A percentile compares a stretch with the other conserved stretches of the same genome.
These are phyloP conservation scores for Lactifluus piperatus DNA, from an alignment of 768 basidiomycete genomes.

Conservation along the genomic window DNA sequence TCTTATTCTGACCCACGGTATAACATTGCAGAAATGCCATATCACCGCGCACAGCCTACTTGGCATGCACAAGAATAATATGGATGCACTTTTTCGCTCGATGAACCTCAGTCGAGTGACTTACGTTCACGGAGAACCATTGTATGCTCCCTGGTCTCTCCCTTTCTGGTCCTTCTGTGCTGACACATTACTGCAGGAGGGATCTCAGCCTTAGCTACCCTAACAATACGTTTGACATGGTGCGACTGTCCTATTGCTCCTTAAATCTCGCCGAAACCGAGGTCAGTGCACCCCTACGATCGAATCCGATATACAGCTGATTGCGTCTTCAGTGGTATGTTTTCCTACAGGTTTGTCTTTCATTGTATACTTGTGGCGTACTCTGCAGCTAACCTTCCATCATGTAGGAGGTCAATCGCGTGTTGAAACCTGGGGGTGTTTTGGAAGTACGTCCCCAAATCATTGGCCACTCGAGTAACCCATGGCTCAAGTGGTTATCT, in stretches of 20 bases:
- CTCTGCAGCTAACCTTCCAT: conserved; percentile 12
- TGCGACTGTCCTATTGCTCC: conserved; percentile 16
- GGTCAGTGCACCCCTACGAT: background rate
- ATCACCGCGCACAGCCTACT: conserved; percentile 10
- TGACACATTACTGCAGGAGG: background rate
- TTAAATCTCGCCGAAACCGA: conserved; percentile 17
- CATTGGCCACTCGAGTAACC: background rate
- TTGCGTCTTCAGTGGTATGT: conserved; percentile 12
- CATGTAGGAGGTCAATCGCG: conserved; percentile 54
- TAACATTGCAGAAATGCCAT: conserved; percentile 1
- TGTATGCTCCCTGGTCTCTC: background rate
- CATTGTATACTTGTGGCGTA: background rate
- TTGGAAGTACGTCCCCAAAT: conserved; percentile 44
- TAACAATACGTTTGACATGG: conserved; percentile 16
- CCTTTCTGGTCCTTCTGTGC: background rate
- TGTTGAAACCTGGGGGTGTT: conserved; percentile 52
- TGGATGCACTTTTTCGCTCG: background rate
- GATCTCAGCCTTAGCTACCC: background rate
- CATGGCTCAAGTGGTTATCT: background rate
- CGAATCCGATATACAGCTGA: background rate
- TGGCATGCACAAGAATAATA: background rate
- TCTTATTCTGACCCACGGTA: background rate
- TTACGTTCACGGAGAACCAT: conserved; percentile 10
- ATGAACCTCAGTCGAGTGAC: conserved; percentile 6
- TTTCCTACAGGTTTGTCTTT: conserved; percentile 11